Percentiles rank a stretch among this genome's conserved stretches.
phyloP scores from a whole-genome alignment of 2,329 filamentous ascomycete species.

The Cercospora sesami region DNA sequence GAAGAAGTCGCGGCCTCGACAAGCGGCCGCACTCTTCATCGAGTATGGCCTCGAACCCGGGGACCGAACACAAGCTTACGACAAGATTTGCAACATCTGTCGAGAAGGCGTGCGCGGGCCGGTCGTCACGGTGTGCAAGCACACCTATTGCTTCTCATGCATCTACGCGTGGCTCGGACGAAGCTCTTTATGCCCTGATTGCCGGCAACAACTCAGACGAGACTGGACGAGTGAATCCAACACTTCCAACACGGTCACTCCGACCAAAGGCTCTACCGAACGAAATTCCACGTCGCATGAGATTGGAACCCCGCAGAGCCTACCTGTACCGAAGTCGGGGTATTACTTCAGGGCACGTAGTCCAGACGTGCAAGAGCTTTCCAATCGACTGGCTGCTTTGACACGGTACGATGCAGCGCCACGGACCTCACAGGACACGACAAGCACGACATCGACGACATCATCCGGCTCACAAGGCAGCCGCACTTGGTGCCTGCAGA shows the following conservation, averaged over 20 bases:
- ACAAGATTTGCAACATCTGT: slow-evolving; percentile 23
- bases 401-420: not conserved
- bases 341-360: not conserved
- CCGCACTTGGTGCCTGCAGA: slow-evolving; percentile 15
- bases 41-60: slow-evolving; percentile 16
- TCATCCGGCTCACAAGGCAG: not conserved
- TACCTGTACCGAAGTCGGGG: not conserved
- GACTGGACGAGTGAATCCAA: not conserved
- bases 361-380: not conserved
- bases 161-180: slow-evolving; percentile 17
- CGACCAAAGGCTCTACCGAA: not conserved
- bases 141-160: slow-evolving; percentile 23
- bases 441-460: slow-evolving; percentile 4
- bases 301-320: not conserved
- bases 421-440: not conserved
- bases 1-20: slow-evolving; percentile 9
- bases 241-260: not conserved
- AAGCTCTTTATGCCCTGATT: slow-evolving; percentile 18
- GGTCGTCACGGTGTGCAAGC: slow-evolving; percentile 22
- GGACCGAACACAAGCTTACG: slow-evolving; percentile 12
- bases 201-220: slow-evolving; percentile 6
- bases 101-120: slow-evolving; percentile 12
- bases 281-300: not conserved
- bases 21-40: slow-evolving; percentile 15
- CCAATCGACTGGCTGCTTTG: not conserved